Evolutionary conservation across 106 monocot genomes (phyloP).

Genomic region (Apostasia shenzhenica): DNA sequence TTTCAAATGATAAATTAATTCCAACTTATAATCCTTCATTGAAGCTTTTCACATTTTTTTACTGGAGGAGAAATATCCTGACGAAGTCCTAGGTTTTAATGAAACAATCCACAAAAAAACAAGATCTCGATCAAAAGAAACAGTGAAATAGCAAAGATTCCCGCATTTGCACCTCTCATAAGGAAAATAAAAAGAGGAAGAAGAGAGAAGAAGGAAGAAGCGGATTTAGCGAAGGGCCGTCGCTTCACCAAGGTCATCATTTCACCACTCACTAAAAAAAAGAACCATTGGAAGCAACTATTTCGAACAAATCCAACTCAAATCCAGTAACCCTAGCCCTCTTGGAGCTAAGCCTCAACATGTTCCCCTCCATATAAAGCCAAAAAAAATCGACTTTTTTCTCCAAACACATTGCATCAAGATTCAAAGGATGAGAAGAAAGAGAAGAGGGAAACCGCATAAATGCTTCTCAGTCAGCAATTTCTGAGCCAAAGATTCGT

Average conservation of each 20-base stretch:
- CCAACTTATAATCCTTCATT: neutral
- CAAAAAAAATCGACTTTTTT: conserved; percentile 4
- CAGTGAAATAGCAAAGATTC: neutral
- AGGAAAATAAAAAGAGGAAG: conserved; percentile 3
- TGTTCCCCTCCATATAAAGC: neutral
- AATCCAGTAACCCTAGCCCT: neutral
- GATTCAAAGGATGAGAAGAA: neutral
- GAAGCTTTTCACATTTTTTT: neutral
- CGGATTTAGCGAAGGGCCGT: conserved; percentile 15
- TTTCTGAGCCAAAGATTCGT: neutral
- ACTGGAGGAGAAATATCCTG: neutral
- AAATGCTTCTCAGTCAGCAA: neutral
- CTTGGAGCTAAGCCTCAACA: conserved; percentile 2
- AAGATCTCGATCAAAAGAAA: neutral
- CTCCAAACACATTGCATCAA: neutral
- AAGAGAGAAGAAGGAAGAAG: neutral
- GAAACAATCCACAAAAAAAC: neutral
- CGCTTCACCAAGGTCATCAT: conserved; percentile 10
- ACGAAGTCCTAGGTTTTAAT: neutral
- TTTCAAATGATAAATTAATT: no score
- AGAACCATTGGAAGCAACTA: conserved; percentile 12
- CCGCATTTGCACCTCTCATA: conserved; percentile 2
- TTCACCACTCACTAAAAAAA: conserved; percentile 1
- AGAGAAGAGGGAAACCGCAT: neutral
- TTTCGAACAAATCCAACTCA: conserved; percentile 6